These are phyloP conservation scores for Coemansia erecta DNA, from an alignment of 192 early-diverging fungal species.

Conservation along the genomic window DNA sequence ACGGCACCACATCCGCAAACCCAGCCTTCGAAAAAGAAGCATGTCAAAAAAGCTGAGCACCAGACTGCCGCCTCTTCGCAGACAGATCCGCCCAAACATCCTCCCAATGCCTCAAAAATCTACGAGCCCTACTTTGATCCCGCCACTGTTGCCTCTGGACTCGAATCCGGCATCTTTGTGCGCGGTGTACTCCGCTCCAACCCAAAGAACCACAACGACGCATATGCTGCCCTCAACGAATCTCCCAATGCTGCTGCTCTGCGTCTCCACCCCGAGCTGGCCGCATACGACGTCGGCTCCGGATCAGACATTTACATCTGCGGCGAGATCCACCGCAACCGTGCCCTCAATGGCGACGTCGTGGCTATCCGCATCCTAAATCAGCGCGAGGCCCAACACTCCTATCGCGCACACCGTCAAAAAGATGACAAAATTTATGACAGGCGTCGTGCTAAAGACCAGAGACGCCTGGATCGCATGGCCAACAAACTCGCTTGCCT, in stretches of 20 bases:
- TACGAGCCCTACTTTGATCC: slow-evolving; percentile 32
- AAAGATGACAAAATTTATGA: slow-evolving; percentile 60
- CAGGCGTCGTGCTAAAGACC: slow-evolving; percentile 59
- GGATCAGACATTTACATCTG: slow-evolving; percentile 70
- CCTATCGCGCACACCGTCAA: slow-evolving; percentile 35
- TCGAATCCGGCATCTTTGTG: slow-evolving; percentile 53
- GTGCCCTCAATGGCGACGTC: slow-evolving; percentile 85
- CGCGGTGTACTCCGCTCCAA: slow-evolving; percentile 84
- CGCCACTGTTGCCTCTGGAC: slow-evolving; percentile 3
- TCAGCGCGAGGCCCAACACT: not conserved
- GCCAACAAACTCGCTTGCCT: slow-evolving; percentile 45
- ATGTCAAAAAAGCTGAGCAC: not conserved
- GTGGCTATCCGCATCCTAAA: slow-evolving; percentile 84
- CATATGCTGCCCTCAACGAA: slow-evolving; percentile 80
- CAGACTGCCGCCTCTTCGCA: not conserved
- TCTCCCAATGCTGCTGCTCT: slow-evolving; percentile 30
- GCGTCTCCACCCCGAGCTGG: slow-evolving; percentile 20
- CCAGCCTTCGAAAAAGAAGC: not conserved
- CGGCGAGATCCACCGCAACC: slow-evolving; percentile 77
- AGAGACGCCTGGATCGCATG: slow-evolving; percentile 67
- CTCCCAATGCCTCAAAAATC: not conserved
- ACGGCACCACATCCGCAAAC: not conserved
- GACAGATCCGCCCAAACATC: not conserved
- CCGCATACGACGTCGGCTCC: slow-evolving; percentile 24
- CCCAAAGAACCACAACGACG: slow-evolving; percentile 78